These are phyloP conservation scores for Phytopythium ostracodes DNA, from an alignment of 352 stramenopile genomes.

Conservation along the genomic window DNA sequence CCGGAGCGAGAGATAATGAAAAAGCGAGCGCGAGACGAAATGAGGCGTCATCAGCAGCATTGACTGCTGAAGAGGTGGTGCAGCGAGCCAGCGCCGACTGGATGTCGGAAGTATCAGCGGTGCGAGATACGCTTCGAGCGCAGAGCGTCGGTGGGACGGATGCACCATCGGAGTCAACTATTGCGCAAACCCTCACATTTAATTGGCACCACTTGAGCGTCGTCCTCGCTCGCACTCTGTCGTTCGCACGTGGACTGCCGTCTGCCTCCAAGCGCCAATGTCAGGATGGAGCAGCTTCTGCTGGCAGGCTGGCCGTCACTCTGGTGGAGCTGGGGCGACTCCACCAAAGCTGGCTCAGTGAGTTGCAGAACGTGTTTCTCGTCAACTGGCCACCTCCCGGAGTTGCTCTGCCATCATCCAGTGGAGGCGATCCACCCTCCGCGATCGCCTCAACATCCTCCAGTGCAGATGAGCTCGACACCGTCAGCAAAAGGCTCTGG, in stretches of 20 bases:
- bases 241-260: constrained; percentile 14
- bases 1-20: neutral
- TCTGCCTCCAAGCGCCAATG: neutral
- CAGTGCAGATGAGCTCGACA: constrained; percentile 2
- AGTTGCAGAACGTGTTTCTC: constrained; percentile 43
- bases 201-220: constrained; percentile 48
- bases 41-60: neutral
- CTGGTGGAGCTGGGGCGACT: constrained; percentile 51
- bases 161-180: neutral
- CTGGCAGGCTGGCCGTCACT: constrained; percentile 11
- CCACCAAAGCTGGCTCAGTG: constrained; percentile 60
- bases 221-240: constrained; percentile 34
- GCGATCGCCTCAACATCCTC: neutral
- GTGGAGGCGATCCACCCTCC: neutral
- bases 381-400: constrained; percentile 13
- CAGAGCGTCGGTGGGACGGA: constrained; percentile 6
- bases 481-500: constrained; percentile 28
- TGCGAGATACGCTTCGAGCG: neutral
- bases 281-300: neutral
- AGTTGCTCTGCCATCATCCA: neutral
- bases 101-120: neutral
- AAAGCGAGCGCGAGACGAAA: constrained; percentile 1
- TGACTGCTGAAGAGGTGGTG: constrained; percentile 30
- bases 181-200: constrained; percentile 17
- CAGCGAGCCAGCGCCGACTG: constrained; percentile 56